phyloP scores from a whole-genome alignment of 2,329 filamentous ascomycete genomes.

The Trichoderma breve region DNA sequence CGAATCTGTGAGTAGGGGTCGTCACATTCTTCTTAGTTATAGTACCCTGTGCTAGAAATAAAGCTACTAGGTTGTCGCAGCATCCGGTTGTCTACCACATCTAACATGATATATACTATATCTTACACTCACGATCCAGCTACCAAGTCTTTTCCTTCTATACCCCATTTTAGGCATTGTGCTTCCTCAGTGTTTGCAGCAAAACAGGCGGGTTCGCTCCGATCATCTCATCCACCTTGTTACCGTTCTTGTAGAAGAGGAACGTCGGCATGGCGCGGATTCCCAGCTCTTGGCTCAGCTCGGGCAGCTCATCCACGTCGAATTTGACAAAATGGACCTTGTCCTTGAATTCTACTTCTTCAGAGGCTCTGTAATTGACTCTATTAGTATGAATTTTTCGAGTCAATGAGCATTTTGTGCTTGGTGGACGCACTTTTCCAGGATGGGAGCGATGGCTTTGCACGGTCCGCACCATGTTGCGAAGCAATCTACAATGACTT shows the following conservation, averaged over 20 bases:
- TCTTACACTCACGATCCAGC: not conserved
- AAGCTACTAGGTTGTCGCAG: not conserved
- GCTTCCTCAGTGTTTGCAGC: conserved; percentile 22
- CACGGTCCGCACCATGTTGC: conserved; percentile 92
- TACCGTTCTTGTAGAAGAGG: conserved; percentile 74
- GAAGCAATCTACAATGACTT: conserved; percentile 80
- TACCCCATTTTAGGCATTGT: conserved; percentile 4
- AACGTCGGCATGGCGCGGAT: conserved; percentile 94
- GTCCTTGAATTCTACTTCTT: conserved; percentile 51
- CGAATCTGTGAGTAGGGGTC: not conserved
- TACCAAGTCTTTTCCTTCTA: not conserved
- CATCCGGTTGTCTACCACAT: not conserved
- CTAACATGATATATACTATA: not conserved
- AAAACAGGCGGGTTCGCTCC: conserved; percentile 77
- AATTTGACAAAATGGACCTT: conserved; percentile 78
- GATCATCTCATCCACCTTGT: conserved; percentile 69
- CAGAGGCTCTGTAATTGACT: conserved; percentile 25
- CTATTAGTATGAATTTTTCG: not conserved
- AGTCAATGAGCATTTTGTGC: not conserved
- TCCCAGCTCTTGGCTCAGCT: conserved; percentile 71
- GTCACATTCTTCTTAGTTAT: not conserved
- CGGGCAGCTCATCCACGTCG: conserved; percentile 78
- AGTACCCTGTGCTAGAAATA: not conserved
- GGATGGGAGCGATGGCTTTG: conserved; percentile 78
- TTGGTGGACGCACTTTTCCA: conserved; percentile 40